These are phyloP conservation scores for Babesia ovata DNA, from an alignment of 169 alveolate species.

Conservation along the genomic window DNA sequence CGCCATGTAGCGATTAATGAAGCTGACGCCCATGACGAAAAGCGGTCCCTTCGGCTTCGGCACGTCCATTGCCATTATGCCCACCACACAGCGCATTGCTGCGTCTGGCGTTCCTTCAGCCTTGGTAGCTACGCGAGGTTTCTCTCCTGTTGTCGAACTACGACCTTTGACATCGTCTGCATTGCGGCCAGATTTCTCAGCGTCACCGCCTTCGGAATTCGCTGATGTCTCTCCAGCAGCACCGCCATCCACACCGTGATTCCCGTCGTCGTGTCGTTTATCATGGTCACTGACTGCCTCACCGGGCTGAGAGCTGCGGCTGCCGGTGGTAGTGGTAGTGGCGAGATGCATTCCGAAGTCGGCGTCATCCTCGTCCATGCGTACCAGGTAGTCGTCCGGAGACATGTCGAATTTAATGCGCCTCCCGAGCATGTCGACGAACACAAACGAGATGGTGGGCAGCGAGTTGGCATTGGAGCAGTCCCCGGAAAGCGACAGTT, in stretches of 20 bases:
- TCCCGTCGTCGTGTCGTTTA: too few relatives aligned
- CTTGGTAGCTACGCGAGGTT: neutral
- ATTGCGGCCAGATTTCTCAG: neutral
- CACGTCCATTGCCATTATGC: constrained; percentile 80
- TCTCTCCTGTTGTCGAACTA: neutral
- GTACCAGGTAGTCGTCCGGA: constrained; percentile 71
- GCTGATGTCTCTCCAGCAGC: neutral
- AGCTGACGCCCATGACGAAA: constrained; percentile 80
- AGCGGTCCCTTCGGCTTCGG: constrained; percentile 85
- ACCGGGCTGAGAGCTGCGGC: neutral
- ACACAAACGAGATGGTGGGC: constrained; percentile 79
- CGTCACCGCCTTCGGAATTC: neutral
- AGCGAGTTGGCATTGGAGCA: constrained; percentile 77
- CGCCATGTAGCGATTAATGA: constrained; percentile 81
- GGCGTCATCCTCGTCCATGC: constrained; percentile 62
- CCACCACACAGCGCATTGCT: constrained; percentile 69
- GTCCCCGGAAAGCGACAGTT: constrained; percentile 73
- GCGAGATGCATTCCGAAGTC: neutral
- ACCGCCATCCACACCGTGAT: too few relatives aligned
- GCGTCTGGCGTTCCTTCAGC: neutral
- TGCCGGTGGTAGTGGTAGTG: neutral
- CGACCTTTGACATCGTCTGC: neutral
- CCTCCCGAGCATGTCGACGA: constrained; percentile 70
- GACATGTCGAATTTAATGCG: constrained; percentile 67
- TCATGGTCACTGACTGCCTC: neutral